A percentile compares a stretch with the other conserved stretches of the same genome.
These are phyloP conservation scores for Botrytis cinerea DNA, from an alignment of 2,329 filamentous ascomycete genomes.

Conservation along the genomic window DNA sequence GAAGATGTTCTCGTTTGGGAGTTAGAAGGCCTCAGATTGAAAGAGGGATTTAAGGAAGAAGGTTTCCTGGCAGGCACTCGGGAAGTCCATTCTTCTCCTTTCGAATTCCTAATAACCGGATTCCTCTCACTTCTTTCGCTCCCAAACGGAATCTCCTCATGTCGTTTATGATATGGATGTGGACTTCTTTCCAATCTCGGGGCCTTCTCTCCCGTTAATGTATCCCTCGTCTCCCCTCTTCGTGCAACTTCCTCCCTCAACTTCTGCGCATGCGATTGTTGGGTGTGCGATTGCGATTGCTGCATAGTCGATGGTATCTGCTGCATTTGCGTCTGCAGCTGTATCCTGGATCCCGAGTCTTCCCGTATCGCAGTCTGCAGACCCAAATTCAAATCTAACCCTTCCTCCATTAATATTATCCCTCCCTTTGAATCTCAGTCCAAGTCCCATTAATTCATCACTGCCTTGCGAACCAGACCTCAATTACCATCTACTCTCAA, in stretches of 20 bases:
- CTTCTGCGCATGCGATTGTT: constrained; percentile 23
- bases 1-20: background rate
- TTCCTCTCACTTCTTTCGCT: constrained; percentile 15
- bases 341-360: background rate
- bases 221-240: background rate
- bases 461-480: background rate
- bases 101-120: background rate
- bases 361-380: background rate
- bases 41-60: background rate
- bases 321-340: background rate
- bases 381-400: background rate
- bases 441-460: background rate
- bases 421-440: background rate
- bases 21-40: background rate
- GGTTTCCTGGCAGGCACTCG: background rate
- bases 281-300: background rate
- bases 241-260: constrained; percentile 27
- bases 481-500: background rate
- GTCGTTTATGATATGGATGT: constrained; percentile 66
- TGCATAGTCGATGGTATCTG: background rate
- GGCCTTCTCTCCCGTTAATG: background rate
- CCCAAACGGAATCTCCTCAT: constrained; percentile 54
- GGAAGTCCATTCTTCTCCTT: background rate
- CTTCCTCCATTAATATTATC: background rate
- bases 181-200: constrained; percentile 54